phyloP scores from a whole-genome alignment of 306 rosid genomes.

The Amphicarpaea edgeworthii region DNA sequence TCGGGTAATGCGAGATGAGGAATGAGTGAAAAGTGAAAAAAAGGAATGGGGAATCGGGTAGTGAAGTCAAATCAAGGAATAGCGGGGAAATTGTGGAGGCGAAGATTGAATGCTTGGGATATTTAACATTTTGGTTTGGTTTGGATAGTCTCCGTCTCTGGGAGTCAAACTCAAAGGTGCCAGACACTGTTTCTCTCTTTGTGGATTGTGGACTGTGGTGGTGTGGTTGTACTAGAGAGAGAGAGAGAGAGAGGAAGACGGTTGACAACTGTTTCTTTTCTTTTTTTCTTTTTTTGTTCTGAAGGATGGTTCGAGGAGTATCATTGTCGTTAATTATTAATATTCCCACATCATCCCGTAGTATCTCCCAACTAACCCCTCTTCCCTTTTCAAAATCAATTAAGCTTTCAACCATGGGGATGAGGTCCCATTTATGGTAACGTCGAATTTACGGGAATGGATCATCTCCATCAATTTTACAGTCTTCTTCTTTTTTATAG shows the following conservation, averaged over 20 bases:
- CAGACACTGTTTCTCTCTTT: neutral
- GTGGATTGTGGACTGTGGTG: neutral
- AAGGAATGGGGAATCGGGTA: neutral
- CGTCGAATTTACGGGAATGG: neutral
- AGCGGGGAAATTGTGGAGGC: neutral
- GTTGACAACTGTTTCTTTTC: slow-evolving; percentile 1
- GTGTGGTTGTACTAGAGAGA: neutral
- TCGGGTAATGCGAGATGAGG: neutral
- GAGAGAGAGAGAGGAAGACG: neutral
- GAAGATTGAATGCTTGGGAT: neutral
- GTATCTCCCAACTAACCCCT: neutral
- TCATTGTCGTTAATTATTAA: neutral
- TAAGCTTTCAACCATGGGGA: neutral
- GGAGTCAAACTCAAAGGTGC: neutral
- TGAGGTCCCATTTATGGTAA: neutral
- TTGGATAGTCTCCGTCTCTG: too few relatives aligned
- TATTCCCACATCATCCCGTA: slow-evolving; percentile 8
- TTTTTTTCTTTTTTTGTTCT: neutral
- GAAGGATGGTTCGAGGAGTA: neutral
- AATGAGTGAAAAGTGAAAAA: neutral
- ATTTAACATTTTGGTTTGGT: slow-evolving; percentile 21
- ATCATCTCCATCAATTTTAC: neutral
- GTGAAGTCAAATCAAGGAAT: slow-evolving; percentile 15
- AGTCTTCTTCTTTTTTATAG: too few relatives aligned
- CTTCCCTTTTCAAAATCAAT: neutral